Evolutionary conservation across 768 basidiomycete genomes (phyloP).

Genomic region (Mrakia hoshinonis): DNA sequence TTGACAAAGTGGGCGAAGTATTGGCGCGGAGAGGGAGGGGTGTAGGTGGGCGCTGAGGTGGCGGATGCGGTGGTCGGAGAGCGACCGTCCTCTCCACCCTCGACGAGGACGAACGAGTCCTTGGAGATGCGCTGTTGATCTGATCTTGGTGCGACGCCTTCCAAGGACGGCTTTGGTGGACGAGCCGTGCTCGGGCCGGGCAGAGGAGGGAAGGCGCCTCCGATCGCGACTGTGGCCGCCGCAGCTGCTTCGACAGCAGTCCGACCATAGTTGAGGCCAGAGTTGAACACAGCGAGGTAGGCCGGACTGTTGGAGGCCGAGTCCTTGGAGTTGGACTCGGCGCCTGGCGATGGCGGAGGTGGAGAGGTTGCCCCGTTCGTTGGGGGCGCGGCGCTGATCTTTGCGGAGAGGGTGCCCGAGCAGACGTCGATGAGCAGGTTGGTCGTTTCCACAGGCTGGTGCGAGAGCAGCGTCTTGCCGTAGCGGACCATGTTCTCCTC

Average conservation of each 20-base stretch:
- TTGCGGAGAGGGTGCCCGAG: slow-evolving; percentile 48
- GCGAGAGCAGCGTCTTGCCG: slow-evolving; percentile 72
- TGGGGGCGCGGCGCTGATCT: slow-evolving; percentile 36
- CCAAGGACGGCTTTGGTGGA: neutral
- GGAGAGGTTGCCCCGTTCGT: slow-evolving; percentile 37
- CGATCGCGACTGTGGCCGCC: slow-evolving; percentile 15
- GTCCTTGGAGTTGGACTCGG: neutral
- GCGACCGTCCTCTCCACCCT: neutral
- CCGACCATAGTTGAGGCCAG: slow-evolving; percentile 14
- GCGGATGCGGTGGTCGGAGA: neutral
- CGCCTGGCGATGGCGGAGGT: neutral
- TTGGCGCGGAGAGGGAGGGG: slow-evolving; percentile 61
- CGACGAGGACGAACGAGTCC: slow-evolving; percentile 1
- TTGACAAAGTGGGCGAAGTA: slow-evolving; percentile 95
- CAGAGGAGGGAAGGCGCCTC: slow-evolving; percentile 1
- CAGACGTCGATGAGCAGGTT: slow-evolving; percentile 86
- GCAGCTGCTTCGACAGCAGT: slow-evolving; percentile 18
- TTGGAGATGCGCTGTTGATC: neutral
- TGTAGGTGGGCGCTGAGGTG: slow-evolving; percentile 30
- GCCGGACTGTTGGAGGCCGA: neutral
- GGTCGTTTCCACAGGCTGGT: slow-evolving; percentile 79
- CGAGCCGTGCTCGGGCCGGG: neutral
- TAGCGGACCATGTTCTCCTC: slow-evolving; percentile 79
- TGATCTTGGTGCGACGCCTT: neutral
- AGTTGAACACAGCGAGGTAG: slow-evolving; percentile 25